A percentile compares a stretch with the other conserved stretches of the same genome.
These are phyloP conservation scores for Leccinum brunneo-olivaceum DNA, from an alignment of 1,284 basidiomycete species.

Conservation along the genomic window DNA sequence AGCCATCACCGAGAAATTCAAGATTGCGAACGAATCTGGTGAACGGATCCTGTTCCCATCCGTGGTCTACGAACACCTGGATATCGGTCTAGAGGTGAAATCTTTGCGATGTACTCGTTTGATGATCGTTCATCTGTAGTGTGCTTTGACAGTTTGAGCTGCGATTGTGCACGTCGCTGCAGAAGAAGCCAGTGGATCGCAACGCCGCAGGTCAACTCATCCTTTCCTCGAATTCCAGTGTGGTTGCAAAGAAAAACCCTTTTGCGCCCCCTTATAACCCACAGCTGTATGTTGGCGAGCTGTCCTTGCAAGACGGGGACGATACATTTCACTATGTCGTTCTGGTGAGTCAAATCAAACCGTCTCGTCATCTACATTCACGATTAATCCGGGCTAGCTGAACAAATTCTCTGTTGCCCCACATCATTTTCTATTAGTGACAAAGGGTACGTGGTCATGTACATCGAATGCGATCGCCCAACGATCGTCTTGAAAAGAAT, in stretches of 20 bases:
- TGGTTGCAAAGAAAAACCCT: conserved; percentile 48
- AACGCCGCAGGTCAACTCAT: conserved; percentile 34
- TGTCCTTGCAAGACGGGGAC: conserved; percentile 48
- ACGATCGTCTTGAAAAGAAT: conserved; percentile 44
- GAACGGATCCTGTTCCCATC: conserved; percentile 77
- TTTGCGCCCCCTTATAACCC: conserved; percentile 77
- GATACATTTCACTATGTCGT: conserved; percentile 63
- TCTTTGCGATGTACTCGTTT: background rate
- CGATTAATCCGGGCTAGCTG: conserved; percentile 39
- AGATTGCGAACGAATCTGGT: conserved; percentile 55
- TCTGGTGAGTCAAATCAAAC: conserved; percentile 47
- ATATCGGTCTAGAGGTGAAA: conserved; percentile 58
- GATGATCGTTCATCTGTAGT: background rate
- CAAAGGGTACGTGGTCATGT: conserved; percentile 51
- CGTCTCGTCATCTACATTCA: background rate
- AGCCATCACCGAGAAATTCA: conserved; percentile 52
- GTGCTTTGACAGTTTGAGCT: conserved; percentile 75
- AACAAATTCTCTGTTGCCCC: conserved; percentile 84
- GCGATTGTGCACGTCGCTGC: conserved; percentile 73
- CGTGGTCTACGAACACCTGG: conserved; percentile 50
- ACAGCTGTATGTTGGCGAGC: conserved; percentile 66
- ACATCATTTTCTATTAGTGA: conserved; percentile 75
- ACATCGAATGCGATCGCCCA: background rate
- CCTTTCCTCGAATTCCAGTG: conserved; percentile 24
- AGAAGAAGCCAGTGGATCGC: conserved; percentile 60